Evolutionary conservation across 805 yeast species (phyloP).

Genomic region (Saturnispora serradocipensis): DNA sequence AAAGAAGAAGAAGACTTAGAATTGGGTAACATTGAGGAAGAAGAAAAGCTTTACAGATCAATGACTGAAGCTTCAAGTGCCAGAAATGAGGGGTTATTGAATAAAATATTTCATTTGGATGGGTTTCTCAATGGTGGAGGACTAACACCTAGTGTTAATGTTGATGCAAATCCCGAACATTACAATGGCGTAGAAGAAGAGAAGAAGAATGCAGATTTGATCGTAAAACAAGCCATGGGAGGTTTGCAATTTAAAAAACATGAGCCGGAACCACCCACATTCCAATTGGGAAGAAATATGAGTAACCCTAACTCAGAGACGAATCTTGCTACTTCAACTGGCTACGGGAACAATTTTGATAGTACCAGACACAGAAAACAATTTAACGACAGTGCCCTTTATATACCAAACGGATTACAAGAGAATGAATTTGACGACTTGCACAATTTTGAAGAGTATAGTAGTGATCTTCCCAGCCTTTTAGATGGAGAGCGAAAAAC

Average conservation of each 20-base stretch:
- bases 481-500: slow-evolving; percentile 35
- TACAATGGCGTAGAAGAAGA: slow-evolving; percentile 25
- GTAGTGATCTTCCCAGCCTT: slow-evolving; percentile 44
- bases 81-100: slow-evolving; percentile 6
- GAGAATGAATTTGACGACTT: slow-evolving; percentile 19
- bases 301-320: background rate
- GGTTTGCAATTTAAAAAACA: background rate
- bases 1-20: slow-evolving; percentile 2
- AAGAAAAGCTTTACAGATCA: background rate
- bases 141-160: slow-evolving; percentile 8
- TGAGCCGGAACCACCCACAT: background rate
- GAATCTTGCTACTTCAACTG: background rate
- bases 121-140: slow-evolving; percentile 14
- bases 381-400: slow-evolving; percentile 1
- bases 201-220: slow-evolving; percentile 44
- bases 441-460: slow-evolving; percentile 19
- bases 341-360: background rate
- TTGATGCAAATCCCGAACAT: background rate
- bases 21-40: background rate
- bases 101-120: slow-evolving; percentile 11
- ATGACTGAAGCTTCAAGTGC: background rate
- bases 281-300: background rate
- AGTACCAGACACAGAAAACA: background rate
- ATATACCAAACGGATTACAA: slow-evolving; percentile 6
- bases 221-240: slow-evolving; percentile 27